phyloP scores from a whole-genome alignment of 139 green algal genomes.

The Mesotaenium endlicherianum region DNA sequence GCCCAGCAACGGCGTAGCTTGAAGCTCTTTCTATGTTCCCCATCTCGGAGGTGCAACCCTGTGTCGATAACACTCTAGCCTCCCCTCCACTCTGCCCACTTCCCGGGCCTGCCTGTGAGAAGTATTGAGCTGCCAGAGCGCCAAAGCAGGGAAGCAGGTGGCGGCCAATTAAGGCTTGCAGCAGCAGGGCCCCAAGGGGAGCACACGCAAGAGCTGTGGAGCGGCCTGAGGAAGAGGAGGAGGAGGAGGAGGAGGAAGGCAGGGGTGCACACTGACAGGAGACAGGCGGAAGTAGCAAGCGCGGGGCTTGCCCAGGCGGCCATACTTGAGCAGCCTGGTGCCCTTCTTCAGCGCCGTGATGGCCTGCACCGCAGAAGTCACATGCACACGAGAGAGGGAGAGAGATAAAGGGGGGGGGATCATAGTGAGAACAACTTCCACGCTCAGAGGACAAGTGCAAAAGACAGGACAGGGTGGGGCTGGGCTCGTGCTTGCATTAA shows the following conservation, averaged over 20 bases:
- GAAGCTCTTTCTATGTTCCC: too few species aligned
- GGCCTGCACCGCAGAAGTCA: slow-evolving; percentile 34
- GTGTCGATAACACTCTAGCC: too few species aligned
- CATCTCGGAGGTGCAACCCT: too few species aligned
- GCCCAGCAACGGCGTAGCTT: too few species aligned
- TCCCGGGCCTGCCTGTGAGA: background rate
- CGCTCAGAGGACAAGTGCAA: too few species aligned
- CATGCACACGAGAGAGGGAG: too few species aligned
- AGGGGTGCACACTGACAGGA: slow-evolving; percentile 18
- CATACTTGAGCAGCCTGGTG: slow-evolving; percentile 52
- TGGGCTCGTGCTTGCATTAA: too few species aligned
- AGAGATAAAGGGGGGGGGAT: too few species aligned
- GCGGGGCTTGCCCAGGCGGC: slow-evolving; percentile 31
- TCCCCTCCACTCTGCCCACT: too few species aligned
- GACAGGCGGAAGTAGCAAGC: slow-evolving; percentile 46
- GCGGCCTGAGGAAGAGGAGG: background rate
- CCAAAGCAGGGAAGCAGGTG: background rate
- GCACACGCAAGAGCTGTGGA: background rate
- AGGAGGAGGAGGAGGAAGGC: background rate
- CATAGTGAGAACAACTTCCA: too few species aligned
- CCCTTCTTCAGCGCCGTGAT: slow-evolving; percentile 54
- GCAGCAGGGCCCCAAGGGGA: background rate
- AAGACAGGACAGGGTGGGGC: too few species aligned
- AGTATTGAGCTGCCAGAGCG: background rate
- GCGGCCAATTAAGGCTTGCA: background rate